Base-by-base conservation (phyloP, 2,329 filamentous ascomycete genomes). In the Alternaria ventricosa region DNA sequence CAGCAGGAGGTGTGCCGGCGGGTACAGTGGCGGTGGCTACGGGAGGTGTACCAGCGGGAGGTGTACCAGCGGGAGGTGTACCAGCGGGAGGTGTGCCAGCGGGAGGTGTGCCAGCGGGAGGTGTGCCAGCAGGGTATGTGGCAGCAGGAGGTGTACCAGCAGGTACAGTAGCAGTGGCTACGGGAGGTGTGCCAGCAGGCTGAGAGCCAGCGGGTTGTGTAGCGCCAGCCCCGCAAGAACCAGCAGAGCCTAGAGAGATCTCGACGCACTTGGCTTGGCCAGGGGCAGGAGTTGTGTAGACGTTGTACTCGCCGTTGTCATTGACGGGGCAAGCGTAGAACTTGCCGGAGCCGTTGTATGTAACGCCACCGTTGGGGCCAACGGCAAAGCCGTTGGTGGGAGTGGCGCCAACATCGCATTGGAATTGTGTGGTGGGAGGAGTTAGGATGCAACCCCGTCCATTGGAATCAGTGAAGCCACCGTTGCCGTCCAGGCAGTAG, bases 321-420 rank as follows among this genome's bases (percentile, higher is more conserved):
- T 84, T 85, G 20, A 88, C 89, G 27, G 86, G 83, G 73, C 90
- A 92, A 46, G 88, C 85, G 71, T 86, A 88, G 76, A 91, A 91
- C 27, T 79, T 79, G 4, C 81, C 76, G 69, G 81, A 83, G 49
- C 84, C 85, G 30, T 87, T 79, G 77, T 85, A 87, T 3, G 81
- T 81, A 20, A 92, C 72, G 7, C 76, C 71, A 33, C 88, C 88
- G 63, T 86, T 78, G 25, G 84, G 84, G 49, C 78, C 82, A 61
- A 90, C 82, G 8, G 81, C 80, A 78, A 90, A 91, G 28, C 88
- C 88, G 30, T 82, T 72, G 23, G 82, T 84, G 10, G 69, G 70
- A 12, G 51, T 63, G 12, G 85, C 85, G 50, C 86, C 85, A 20
- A 72, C 67, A 67, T 91, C 89, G 70, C 89, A 90, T 73, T 90